phyloP scores from a whole-genome alignment of 192 early-diverging fungal genomes.

The Podila minutissima region DNA sequence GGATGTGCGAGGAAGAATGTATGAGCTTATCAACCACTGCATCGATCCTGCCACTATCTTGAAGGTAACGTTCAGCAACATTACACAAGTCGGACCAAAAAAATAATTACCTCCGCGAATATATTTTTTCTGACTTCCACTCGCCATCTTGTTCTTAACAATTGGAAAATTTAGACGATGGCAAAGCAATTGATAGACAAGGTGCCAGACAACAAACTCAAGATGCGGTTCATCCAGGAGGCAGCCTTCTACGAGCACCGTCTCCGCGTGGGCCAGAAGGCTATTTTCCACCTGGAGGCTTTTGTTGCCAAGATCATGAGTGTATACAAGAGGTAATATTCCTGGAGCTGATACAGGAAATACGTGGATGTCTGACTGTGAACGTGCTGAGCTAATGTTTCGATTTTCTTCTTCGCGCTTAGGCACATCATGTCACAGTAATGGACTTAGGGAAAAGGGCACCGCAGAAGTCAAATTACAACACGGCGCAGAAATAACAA shows the following conservation, averaged over 20 bases:
- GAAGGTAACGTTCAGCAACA: slow-evolving; percentile 58
- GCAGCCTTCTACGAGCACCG: slow-evolving; percentile 95
- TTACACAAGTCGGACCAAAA: neutral
- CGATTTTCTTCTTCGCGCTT: too few relatives aligned
- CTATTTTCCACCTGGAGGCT: slow-evolving; percentile 95
- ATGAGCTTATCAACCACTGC: slow-evolving; percentile 91
- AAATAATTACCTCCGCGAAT: neutral
- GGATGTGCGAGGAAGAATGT: slow-evolving; percentile 78
- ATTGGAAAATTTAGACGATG: slow-evolving; percentile 58
- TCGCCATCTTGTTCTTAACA: neutral
- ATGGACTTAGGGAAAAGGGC: too few relatives aligned
- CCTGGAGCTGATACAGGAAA: neutral
- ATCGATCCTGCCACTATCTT: slow-evolving; percentile 86
- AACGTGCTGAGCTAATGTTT: too few relatives aligned
- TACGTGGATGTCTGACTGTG: too few relatives aligned
- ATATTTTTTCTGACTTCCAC: neutral
- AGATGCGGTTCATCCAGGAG: slow-evolving; percentile 70
- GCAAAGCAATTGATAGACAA: slow-evolving; percentile 76
- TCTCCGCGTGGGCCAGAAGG: slow-evolving; percentile 86
- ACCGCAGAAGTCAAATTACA: too few relatives aligned
- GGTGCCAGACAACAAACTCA: slow-evolving; percentile 72
- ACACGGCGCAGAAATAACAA: too few relatives aligned
- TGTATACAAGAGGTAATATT: slow-evolving; percentile 79
- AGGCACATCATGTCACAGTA: too few relatives aligned
- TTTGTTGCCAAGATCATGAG: slow-evolving; percentile 94